Evolutionary conservation across 441 rosid species (phyloP).

Genomic region (Populus hybrid): DNA sequence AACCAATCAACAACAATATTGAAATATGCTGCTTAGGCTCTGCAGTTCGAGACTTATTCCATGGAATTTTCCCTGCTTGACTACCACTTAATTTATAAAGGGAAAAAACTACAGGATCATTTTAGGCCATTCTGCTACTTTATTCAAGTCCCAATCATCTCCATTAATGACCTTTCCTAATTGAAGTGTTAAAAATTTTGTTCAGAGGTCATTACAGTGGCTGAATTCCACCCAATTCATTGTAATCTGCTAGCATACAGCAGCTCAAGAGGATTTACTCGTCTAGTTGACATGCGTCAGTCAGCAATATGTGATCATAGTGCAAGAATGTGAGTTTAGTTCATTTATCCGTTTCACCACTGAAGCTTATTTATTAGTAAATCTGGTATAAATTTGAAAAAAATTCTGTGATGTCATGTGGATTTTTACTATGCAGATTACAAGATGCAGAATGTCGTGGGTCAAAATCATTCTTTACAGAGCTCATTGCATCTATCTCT

Average conservation of each 20-base stretch:
- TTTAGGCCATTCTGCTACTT: conserved; percentile 8
- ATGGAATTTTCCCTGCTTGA: neutral
- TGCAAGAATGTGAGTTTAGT: conserved; percentile 52
- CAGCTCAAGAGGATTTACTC: conserved; percentile 73
- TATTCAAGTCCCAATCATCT: neutral
- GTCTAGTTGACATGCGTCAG: conserved; percentile 64
- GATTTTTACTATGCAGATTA: conserved; percentile 41
- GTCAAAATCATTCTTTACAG: conserved; percentile 60
- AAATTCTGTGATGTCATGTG: conserved; percentile 19
- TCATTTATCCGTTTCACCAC: neutral
- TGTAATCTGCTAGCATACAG: conserved; percentile 72
- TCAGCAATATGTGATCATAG: conserved; percentile 64
- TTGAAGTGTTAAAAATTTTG: conserved; percentile 15
- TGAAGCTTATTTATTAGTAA: neutral
- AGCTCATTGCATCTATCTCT: conserved; percentile 62
- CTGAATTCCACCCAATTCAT: conserved; percentile 65
- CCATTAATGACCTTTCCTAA: conserved; percentile 14
- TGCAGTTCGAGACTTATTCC: neutral
- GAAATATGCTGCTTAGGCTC: neutral
- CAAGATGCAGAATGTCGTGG: conserved; percentile 47
- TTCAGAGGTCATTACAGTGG: conserved; percentile 77
- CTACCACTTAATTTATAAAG: neutral
- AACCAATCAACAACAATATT: neutral
- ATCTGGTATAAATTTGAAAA: neutral
- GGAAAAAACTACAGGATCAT: neutral